Base-by-base conservation (phyloP, 1,284 basidiomycete species). In the Cystobasidium sp. region DNA sequence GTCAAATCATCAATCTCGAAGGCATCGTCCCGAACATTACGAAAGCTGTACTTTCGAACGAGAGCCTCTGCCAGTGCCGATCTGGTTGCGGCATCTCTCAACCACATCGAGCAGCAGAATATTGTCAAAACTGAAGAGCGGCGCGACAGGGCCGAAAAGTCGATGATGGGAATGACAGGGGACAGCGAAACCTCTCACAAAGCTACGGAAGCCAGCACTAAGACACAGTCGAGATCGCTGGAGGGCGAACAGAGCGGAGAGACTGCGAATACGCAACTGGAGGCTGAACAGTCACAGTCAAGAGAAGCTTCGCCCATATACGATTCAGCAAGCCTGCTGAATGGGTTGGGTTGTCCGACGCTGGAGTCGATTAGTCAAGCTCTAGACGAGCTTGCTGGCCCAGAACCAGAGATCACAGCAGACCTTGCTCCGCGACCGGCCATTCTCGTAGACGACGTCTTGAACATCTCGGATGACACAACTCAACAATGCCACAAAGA, bases 21-120 rank as follows among this genome's bases (percentile, higher is more conserved):
- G 44, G 31, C 10, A n/a, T 63, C 61, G n/a, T 14, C 43, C 8
- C 61, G 46, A 3, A 24, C 47, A 9, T 49, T 43, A 16, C 43
- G 61, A 12, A 63, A 49, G 20, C 61, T 63, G 16, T 63, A 47
- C 41, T 63, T 63, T 49, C 61, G 31, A 31, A 37, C 61, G 3
- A 7, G 10, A 9, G 24, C 18, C 9, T 37, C 39, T 41, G 22
- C 43, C 12, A 20, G 9, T 24, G 14, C 20, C n/a, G 24, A 63
- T 22, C 24, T 63, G n/a, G 61, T 20, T 6, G 31, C n/a, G n/a
- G 37, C 37, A n/a, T 43, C 61, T 10, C 43, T 49, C 0, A 24
- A 43, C 6, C 37, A 70, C 31, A 65, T 75, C 22, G 74, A 75
- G 12, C 14, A 43, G 4, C 24, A 47, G 6, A 51, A 37, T 37